Percentiles rank a stretch among this genome's conserved stretches.
These are phyloP conservation scores for Nitzschia inconspicua DNA, from an alignment of 108 stramenopile genomes.

Conservation along the genomic window DNA sequence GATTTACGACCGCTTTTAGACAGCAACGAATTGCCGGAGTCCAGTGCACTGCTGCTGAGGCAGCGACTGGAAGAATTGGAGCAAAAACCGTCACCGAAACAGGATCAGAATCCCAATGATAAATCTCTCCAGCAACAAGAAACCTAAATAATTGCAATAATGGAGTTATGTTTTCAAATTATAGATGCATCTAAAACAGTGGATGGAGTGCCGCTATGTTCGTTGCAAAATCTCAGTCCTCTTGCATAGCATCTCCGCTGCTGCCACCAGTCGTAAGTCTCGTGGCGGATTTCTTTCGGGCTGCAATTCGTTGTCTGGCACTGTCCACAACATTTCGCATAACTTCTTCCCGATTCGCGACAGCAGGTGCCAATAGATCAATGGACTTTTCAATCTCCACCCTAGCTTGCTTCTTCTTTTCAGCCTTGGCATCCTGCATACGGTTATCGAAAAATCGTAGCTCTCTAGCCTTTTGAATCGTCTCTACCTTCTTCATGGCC, in stretches of 20 bases:
- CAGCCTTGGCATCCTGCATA: conserved; percentile 85
- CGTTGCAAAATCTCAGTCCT: conserved; percentile 4
- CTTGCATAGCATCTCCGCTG: conserved; percentile 15
- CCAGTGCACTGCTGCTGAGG: conserved; percentile 36
- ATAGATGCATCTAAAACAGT: no score
- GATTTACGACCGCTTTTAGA: conserved; percentile 43
- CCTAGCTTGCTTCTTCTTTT: conserved; percentile 84
- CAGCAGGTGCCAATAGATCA: conserved; percentile 86
- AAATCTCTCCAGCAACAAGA: no score
- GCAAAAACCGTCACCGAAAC: background rate
- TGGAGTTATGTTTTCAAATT: no score
- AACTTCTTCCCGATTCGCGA: conserved; percentile 77
- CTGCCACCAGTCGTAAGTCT: conserved; percentile 1
- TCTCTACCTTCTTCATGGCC: conserved; percentile 94
- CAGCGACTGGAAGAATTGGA: conserved; percentile 15
- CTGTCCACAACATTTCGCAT: conserved; percentile 88
- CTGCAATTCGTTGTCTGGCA: conserved; percentile 76
- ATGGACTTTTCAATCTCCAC: conserved; percentile 89
- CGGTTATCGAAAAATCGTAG: conserved; percentile 81
- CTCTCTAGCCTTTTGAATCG: conserved; percentile 85
- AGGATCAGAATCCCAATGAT: no score
- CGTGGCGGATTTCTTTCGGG: conserved; percentile 53
- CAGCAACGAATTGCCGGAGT: conserved; percentile 41
- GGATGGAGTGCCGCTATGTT: no score
- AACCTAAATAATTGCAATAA: no score